Percentiles rank a stretch among this genome's conserved stretches.
Evolutionary conservation across 2,329 filamentous ascomycete genomes (phyloP).

Genomic region (Ramularia endophylla): DNA sequence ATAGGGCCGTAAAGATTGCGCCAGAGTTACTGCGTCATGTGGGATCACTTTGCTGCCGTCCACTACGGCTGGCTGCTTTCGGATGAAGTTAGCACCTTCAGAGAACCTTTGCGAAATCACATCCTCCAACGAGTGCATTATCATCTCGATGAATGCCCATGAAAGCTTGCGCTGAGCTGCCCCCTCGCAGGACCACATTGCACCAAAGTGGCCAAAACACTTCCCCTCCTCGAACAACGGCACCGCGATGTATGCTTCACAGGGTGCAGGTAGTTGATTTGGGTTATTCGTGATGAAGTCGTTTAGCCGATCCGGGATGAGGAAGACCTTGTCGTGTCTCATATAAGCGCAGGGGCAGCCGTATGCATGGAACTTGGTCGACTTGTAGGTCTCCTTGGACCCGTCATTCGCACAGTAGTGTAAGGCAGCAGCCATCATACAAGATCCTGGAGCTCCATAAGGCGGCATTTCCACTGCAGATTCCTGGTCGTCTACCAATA

Average conservation of each 20-base stretch:
- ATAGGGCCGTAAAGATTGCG: slow-evolving; percentile 64
- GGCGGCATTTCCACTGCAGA: slow-evolving; percentile 55
- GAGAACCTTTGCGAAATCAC: slow-evolving; percentile 55
- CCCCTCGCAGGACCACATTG: slow-evolving; percentile 64
- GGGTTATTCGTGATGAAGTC: slow-evolving; percentile 57
- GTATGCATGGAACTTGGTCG: slow-evolving; percentile 60
- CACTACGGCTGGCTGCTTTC: slow-evolving; percentile 19
- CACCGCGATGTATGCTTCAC: slow-evolving; percentile 61
- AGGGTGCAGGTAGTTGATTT: slow-evolving; percentile 54
- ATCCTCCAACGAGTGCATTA: slow-evolving; percentile 64
- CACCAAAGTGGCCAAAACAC: slow-evolving; percentile 64
- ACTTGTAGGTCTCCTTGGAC: slow-evolving; percentile 49
- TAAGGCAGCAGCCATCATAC: slow-evolving; percentile 59
- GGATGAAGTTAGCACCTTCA: slow-evolving; percentile 46
- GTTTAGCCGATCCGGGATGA: slow-evolving; percentile 57
- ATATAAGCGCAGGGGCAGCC: slow-evolving; percentile 62
- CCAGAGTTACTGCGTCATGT: slow-evolving; percentile 50
- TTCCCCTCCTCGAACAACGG: slow-evolving; percentile 60
- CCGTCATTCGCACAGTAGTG: slow-evolving; percentile 57
- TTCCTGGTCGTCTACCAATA: slow-evolving; percentile 54
- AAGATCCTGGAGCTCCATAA: slow-evolving; percentile 55
- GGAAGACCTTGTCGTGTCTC: slow-evolving; percentile 65
- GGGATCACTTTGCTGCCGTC: slow-evolving; percentile 44
- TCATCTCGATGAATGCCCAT: slow-evolving; percentile 63
- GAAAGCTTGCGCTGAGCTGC: slow-evolving; percentile 50